phyloP scores from a whole-genome alignment of 2,329 filamentous ascomycete species.

The Nigrograna mackinnonii region DNA sequence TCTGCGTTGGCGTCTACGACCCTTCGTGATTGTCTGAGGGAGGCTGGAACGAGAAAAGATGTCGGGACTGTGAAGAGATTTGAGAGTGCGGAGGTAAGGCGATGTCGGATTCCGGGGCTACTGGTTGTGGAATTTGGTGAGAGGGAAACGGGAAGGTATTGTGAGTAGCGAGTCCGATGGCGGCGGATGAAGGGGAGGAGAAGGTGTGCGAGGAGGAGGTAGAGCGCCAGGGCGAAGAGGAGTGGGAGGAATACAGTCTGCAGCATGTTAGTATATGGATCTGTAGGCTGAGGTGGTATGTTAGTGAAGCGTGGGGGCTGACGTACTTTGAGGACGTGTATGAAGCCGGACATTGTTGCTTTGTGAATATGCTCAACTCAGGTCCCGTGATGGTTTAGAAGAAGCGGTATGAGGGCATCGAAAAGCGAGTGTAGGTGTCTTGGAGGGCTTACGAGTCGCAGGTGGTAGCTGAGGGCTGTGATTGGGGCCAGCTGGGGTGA shows the following conservation, averaged over 20 bases:
- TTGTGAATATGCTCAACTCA: no score
- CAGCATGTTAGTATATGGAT: neutral
- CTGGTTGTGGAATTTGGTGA: conserved; percentile 18
- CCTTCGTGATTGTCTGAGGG: conserved; percentile 23
- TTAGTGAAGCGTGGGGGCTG: neutral
- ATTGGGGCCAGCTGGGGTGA: no score
- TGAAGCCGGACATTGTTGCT: conserved; percentile 39
- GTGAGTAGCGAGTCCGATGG: conserved; percentile 48
- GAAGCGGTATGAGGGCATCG: no score
- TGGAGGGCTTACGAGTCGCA: no score
- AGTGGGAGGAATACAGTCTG: conserved; percentile 52
- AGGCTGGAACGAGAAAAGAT: conserved; percentile 36
- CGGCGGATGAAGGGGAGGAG: conserved; percentile 49
- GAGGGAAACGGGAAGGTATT: conserved; percentile 48
- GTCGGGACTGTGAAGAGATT: no score
- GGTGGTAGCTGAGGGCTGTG: no score
- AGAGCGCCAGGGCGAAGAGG: conserved; percentile 47
- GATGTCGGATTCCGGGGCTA: conserved; percentile 38
- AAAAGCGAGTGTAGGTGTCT: no score
- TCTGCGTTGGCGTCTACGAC: conserved; percentile 37
- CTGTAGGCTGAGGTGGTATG: neutral
- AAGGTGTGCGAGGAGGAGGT: conserved; percentile 44
- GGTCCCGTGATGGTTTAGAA: no score
- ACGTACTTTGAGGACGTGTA: conserved; percentile 38
- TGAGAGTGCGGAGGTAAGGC: conserved; percentile 38